Conservation (phyloP, 1,139 yeast genomes). For the Kodamaea sp. region DNA sequence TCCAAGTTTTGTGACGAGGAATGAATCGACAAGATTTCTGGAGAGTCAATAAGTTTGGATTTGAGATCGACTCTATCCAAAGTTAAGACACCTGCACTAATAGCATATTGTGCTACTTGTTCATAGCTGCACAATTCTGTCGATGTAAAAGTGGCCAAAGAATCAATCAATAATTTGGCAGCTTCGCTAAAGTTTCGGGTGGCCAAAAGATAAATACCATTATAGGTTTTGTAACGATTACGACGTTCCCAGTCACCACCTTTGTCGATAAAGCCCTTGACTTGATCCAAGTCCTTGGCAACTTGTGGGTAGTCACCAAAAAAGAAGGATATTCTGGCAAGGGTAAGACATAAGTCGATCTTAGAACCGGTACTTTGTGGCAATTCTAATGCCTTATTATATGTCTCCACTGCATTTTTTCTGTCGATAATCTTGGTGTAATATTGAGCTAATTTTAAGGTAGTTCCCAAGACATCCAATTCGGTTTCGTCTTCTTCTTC, state of each 20-base stretch:
- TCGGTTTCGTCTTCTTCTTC: slow-evolving; percentile 91
- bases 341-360: slow-evolving; percentile 78
- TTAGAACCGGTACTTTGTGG: slow-evolving; percentile 87
- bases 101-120: slow-evolving; percentile 84
- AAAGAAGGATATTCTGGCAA: slow-evolving; percentile 83
- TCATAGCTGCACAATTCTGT: slow-evolving; percentile 88
- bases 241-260: slow-evolving; percentile 99
- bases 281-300: slow-evolving; percentile 70
- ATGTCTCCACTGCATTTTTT: slow-evolving; percentile 65
- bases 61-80: slow-evolving; percentile 84
- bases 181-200: slow-evolving; percentile 85
- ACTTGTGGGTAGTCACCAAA: slow-evolving; percentile 73
- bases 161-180: slow-evolving; percentile 77
- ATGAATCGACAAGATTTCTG: slow-evolving; percentile 81
- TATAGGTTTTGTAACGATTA: slow-evolving; percentile 87
- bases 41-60: slow-evolving; percentile 83
- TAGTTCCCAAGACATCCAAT: slow-evolving; percentile 70
- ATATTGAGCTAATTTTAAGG: slow-evolving; percentile 82
- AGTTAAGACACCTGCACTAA: slow-evolving; percentile 78
- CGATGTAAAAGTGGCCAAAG: slow-evolving; percentile 94
- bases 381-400: slow-evolving; percentile 71
- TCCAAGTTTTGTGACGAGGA: slow-evolving; percentile 64
- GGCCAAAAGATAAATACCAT: slow-evolving; percentile 79
- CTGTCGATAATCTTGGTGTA: slow-evolving; percentile 83
- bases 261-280: slow-evolving; percentile 74